Evolutionary conservation across 73 alveolate genomes (phyloP).

Genomic region (Urostyla sp.): DNA sequence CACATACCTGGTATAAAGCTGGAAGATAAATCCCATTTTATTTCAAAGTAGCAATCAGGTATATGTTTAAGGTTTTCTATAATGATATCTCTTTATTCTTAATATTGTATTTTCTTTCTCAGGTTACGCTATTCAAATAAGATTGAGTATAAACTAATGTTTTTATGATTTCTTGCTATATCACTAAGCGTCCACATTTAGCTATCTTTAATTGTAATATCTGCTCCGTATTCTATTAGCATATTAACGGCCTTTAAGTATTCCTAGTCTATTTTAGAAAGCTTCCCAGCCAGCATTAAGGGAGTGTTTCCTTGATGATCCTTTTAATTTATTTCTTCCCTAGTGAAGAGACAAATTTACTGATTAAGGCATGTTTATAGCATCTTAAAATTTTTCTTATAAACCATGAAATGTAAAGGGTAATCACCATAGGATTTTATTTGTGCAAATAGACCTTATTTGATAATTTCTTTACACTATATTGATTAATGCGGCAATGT

Average conservation of each 20-base stretch:
- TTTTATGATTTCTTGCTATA: slow-evolving; percentile 75
- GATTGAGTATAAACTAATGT: slow-evolving; percentile 66
- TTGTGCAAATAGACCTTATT: slow-evolving; percentile 12
- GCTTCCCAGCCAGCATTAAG: slow-evolving; percentile 77
- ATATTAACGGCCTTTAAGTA: slow-evolving; percentile 51
- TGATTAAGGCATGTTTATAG: not conserved
- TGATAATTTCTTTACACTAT: too few relatives aligned
- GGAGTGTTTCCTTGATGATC: slow-evolving; percentile 86
- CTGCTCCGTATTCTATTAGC: slow-evolving; percentile 71
- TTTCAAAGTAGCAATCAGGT: slow-evolving; percentile 85
- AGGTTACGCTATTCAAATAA: slow-evolving; percentile 68
- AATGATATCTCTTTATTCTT: slow-evolving; percentile 38
- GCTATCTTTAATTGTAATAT: slow-evolving; percentile 67
- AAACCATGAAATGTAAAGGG: slow-evolving; percentile 9
- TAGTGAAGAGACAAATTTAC: not conserved
- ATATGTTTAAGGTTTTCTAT: slow-evolving; percentile 58
- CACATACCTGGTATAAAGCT: slow-evolving; percentile 76
- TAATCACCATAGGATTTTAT: not conserved
- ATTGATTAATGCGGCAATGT: too few relatives aligned
- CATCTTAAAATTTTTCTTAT: not conserved
- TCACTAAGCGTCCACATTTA: slow-evolving; percentile 80
- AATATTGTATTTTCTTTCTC: slow-evolving; percentile 59
- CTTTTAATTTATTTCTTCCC: slow-evolving; percentile 28
- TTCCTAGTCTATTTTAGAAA: slow-evolving; percentile 55
- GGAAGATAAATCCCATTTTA: slow-evolving; percentile 82